Conservation (phyloP, 768 basidiomycete species). For the Glaciozyma martinii region DNA sequence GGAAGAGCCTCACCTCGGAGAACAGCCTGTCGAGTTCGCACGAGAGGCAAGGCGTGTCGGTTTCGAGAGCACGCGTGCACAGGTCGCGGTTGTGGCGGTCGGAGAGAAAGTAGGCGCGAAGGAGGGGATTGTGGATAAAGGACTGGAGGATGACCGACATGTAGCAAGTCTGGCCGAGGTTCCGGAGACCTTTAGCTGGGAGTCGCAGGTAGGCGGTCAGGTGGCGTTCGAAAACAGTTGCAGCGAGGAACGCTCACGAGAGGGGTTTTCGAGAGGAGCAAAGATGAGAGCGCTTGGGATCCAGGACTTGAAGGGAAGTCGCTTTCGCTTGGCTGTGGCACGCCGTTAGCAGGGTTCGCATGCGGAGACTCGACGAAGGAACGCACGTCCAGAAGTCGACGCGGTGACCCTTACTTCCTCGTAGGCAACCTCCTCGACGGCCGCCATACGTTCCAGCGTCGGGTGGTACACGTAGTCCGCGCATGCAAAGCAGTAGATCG, state of each 20-base stretch:
- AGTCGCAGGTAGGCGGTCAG: too few species aligned
- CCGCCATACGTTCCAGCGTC: neutral
- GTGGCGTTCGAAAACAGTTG: fast-evolving
- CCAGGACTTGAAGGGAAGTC: neutral
- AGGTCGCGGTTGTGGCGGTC: conserved; percentile 73
- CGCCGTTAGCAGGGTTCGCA: neutral
- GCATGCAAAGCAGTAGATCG: neutral
- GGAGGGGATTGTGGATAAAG: conserved; percentile 77
- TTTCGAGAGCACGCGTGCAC: conserved; percentile 44
- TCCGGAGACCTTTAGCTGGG: conserved; percentile 25
- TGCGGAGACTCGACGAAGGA: neutral
- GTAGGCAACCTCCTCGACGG: neutral
- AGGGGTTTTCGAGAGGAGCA: neutral
- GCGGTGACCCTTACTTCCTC: neutral
- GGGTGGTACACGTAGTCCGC: conserved; percentile 5
- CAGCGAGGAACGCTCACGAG: conserved; percentile 2
- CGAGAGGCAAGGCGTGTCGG: conserved; percentile 12
- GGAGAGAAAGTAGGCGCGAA: conserved; percentile 78
- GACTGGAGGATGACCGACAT: conserved; percentile 84
- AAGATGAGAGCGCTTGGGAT: too few species aligned
- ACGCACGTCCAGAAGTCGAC: neutral
- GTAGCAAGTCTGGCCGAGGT: conserved; percentile 67
- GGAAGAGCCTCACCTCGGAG: conserved; percentile 49
- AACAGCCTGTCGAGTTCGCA: conserved; percentile 45
- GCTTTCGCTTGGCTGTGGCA: conserved; percentile 6